Base-by-base conservation (phyloP, 768 basidiomycete genomes). In the Phlebiopsis flavidoalba region DNA sequence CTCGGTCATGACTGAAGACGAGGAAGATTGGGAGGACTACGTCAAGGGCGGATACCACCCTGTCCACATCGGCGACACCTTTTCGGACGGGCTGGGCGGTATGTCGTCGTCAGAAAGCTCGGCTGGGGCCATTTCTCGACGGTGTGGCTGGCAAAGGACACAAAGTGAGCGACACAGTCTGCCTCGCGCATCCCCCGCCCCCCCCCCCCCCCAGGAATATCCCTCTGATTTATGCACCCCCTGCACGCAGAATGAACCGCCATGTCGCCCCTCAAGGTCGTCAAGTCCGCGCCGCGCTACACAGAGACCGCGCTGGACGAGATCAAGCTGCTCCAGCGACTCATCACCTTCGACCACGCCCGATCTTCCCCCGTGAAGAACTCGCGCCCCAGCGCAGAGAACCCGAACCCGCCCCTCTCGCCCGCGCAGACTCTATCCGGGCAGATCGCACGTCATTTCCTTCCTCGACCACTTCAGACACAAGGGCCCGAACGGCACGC, bases 201-300 rank as follows among this genome's bases (percentile, higher is more conserved):
- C 45, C 26, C n/a, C n/a, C n/a, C n/a, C 17, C 59, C 40, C 24
- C 45, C n/a, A 36, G 10, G 24, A 43, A 43, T 55, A 55, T 55
- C 43, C 52, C 54, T 55, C 54, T 55, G 37, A 55, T 55, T 45
- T 55, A 45, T 55, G 35, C 22, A 10, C 37, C 43, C 36, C n/a
- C 36, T 47, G 22, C 57, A 36, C 65, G 19, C 76, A 99, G 96
- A 71, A 81, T 94, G 77, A 87, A 91, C 67, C 91, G 94, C 53
- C 97, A 99, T 75, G 97, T 99, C 68, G 97, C 97, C 14, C n/a
- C 88, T 99, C 72, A 99, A 99, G 76, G 93, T 99, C 70, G 97
- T 99, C 73, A 99, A 98, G 75, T 97, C 95, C 15, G 97, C 96
- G 0, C 86, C 89, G 0, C 82, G 97, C 53, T 99, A 99, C 75